A percentile compares a stretch with the other conserved stretches of the same genome.
These are phyloP conservation scores for Chaetomiaceae sp. DNA, from an alignment of 2,329 filamentous ascomycete species.

Conservation along the genomic window DNA sequence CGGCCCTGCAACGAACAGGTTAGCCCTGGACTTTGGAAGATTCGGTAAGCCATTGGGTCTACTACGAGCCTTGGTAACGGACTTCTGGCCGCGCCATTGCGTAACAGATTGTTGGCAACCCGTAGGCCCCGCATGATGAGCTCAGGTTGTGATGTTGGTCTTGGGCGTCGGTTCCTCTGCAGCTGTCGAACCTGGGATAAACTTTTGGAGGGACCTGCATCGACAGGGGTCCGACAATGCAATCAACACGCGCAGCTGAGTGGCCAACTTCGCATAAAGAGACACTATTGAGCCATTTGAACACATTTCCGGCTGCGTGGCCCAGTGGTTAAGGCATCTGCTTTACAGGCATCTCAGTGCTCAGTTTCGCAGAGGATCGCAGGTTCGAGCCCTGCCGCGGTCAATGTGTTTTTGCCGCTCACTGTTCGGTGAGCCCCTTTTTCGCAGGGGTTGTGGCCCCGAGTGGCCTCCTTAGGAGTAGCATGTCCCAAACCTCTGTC, in stretches of 20 bases:
- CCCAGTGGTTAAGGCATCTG: constrained; percentile 31
- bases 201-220: neutral
- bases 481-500: too few relatives aligned
- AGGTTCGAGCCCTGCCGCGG: constrained; percentile 31
- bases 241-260: too few relatives aligned
- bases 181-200: neutral
- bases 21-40: neutral
- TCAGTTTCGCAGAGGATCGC: constrained; percentile 27
- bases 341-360: constrained; percentile 26
- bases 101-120: constrained; percentile 18
- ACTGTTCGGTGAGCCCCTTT: neutral
- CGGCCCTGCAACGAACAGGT: constrained; percentile 1
- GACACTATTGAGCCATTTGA: neutral
- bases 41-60: constrained; percentile 6
- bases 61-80: constrained; percentile 14
- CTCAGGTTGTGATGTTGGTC: neutral
- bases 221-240: neutral
- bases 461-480: too few relatives aligned
- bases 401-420: constrained; percentile 19
- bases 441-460: too few relatives aligned
- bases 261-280: too few relatives aligned
- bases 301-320: constrained; percentile 23
- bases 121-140: constrained; percentile 20
- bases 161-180: neutral
- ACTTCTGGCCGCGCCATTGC: constrained; percentile 7